phyloP scores from a whole-genome alignment of 1,284 basidiomycete genomes.

The Sanghuangporus sanghuang region DNA sequence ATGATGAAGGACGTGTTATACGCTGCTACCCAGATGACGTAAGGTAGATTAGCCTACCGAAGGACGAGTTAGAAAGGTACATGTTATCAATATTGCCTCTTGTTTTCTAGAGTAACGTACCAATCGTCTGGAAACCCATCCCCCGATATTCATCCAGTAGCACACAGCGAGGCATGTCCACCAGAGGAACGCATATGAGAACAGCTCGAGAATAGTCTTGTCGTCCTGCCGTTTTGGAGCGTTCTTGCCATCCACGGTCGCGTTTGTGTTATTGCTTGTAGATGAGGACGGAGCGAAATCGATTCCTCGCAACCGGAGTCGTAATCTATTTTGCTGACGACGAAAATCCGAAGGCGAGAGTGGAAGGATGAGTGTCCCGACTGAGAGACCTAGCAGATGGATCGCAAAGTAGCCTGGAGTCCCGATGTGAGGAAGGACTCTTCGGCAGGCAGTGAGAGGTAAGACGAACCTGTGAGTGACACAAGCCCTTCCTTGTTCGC shows the following conservation, averaged over 20 bases:
- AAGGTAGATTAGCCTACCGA: conserved; percentile 77
- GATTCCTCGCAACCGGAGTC: background rate
- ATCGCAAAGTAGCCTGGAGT: conserved; percentile 86
- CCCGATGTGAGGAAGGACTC: background rate
- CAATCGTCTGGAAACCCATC: conserved; percentile 71
- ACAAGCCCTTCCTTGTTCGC: conserved; percentile 91
- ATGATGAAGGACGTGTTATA: conserved; percentile 88
- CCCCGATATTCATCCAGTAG: conserved; percentile 33
- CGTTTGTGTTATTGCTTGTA: background rate
- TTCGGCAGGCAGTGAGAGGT: background rate
- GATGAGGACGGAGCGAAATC: conserved; percentile 1
- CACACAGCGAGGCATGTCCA: conserved; percentile 58
- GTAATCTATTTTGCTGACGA: conserved; percentile 29
- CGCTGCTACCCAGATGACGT: conserved; percentile 86
- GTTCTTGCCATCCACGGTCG: conserved; percentile 17
- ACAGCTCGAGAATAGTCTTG: conserved; percentile 72
- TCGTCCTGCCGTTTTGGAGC: conserved; percentile 44
- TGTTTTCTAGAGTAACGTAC: conserved; percentile 39
- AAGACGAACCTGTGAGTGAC: conserved; percentile 61
- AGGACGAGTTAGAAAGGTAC: background rate
- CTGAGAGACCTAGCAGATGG: conserved; percentile 80
- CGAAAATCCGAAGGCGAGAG: conserved; percentile 71
- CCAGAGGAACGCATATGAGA: conserved; percentile 73
- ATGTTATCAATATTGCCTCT: background rate
- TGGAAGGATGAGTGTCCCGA: conserved; percentile 79